These are phyloP conservation scores for Corrigiola litoralis DNA, from an alignment of 179 eudicot genomes.

Conservation along the genomic window DNA sequence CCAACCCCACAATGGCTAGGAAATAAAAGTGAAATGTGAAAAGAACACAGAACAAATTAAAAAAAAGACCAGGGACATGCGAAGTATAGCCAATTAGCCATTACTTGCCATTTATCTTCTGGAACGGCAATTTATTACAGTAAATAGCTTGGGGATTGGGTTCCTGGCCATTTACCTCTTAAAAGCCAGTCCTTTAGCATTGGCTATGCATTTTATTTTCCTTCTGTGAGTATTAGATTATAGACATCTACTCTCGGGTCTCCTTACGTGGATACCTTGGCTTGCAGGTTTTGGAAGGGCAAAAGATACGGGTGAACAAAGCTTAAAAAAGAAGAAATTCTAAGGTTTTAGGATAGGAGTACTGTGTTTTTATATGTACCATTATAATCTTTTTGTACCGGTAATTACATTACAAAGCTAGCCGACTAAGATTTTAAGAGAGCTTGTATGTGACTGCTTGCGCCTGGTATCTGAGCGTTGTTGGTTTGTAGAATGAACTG, in stretches of 20 bases:
- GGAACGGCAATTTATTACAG: too few species aligned
- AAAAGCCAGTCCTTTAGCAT: too few species aligned
- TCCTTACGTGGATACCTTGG: constrained; percentile 3
- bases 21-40: too few species aligned
- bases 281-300: constrained; percentile 83
- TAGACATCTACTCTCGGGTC: background rate
- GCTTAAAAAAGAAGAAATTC: constrained; percentile 26
- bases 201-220: background rate
- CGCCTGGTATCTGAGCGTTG: too few species aligned
- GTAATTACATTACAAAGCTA: background rate
- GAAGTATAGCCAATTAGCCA: too few species aligned
- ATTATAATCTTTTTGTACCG: constrained; percentile 4
- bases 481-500: too few species aligned
- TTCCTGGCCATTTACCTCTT: too few species aligned
- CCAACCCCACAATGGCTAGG: too few species aligned
- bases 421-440: background rate
- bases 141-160: too few species aligned
- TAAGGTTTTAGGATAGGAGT: background rate
- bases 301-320: constrained; percentile 83
- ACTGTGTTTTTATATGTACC: background rate
- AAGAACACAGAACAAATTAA: too few species aligned
- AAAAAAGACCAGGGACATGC: too few species aligned
- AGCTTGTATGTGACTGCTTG: background rate
- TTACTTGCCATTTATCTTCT: too few species aligned
- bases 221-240: background rate